Conservation (phyloP, 352 stramenopile genomes). For the Elongisporangium undulatum region DNA sequence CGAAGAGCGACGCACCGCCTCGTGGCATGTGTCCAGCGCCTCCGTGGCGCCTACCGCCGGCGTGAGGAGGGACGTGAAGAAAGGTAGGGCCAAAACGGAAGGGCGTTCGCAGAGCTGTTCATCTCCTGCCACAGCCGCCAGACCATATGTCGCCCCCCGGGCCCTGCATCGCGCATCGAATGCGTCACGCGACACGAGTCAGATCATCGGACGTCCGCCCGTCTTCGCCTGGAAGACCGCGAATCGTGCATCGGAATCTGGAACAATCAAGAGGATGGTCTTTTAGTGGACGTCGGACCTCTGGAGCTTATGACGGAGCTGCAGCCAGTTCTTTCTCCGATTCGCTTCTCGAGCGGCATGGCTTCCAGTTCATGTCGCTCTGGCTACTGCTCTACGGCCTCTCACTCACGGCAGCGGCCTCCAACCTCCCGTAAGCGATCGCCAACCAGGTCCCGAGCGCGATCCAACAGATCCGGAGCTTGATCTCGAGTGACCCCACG, state of each 20-base stretch:
- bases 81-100: background rate
- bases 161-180: background rate
- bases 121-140: too few species aligned
- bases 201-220: background rate
- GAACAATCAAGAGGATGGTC: background rate
- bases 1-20: background rate
- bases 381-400: too few species aligned
- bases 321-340: too few species aligned
- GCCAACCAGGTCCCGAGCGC: slow-evolving; percentile 34
- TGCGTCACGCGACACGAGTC: background rate
- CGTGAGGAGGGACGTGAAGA: background rate
- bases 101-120: background rate
- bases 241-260: background rate
- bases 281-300: too few species aligned
- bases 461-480: slow-evolving; percentile 32
- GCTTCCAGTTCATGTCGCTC: too few species aligned
- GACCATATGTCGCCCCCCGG: too few species aligned
- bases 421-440: slow-evolving; percentile 7
- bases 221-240: background rate
- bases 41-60: background rate
- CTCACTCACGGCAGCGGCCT: too few species aligned
- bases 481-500: slow-evolving; percentile 18
- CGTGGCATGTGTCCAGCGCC: background rate
- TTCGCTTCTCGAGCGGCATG: too few species aligned
- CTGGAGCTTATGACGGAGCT: too few species aligned